phyloP scores from a whole-genome alignment of 805 yeast genomes.

The Sungouiozyma ichnusensis region DNA sequence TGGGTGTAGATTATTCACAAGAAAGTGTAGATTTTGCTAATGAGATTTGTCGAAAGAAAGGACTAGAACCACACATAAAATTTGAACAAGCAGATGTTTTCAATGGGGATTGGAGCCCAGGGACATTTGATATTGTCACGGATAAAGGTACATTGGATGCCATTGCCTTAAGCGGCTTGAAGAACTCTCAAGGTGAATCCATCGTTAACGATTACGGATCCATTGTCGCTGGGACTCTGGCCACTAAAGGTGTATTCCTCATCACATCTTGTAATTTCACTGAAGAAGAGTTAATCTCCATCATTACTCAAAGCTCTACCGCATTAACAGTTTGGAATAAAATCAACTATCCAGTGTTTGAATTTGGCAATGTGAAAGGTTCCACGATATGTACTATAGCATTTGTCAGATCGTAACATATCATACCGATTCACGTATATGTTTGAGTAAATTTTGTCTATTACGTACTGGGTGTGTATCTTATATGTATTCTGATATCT shows the following conservation, averaged over 20 bases:
- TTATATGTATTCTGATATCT: constrained; percentile 11
- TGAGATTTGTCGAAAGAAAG: constrained; percentile 39
- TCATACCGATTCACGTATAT: too few relatives aligned
- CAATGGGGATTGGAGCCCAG: constrained; percentile 29
- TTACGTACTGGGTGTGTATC: too few relatives aligned
- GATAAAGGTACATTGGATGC: constrained; percentile 98
- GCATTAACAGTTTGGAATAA: constrained; percentile 48
- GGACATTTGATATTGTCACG: constrained; percentile 58
- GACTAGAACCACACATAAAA: constrained; percentile 27
- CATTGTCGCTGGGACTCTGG: constrained; percentile 48
- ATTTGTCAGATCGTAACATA: constrained; percentile 36
- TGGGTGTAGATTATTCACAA: constrained; percentile 82
- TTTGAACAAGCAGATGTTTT: constrained; percentile 69
- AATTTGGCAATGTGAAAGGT: constrained; percentile 86
- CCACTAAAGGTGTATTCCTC: constrained; percentile 46
- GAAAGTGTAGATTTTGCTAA: constrained; percentile 70
- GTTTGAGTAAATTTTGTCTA: too few relatives aligned
- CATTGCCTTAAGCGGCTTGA: constrained; percentile 68
- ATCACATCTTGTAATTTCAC: constrained; percentile 95
- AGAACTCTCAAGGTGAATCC: constrained; percentile 36
- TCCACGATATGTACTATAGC: constrained; percentile 82
- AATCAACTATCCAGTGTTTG: constrained; percentile 68
- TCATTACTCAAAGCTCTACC: constrained; percentile 32
- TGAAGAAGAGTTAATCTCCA: constrained; percentile 53
- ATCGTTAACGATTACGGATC: constrained; percentile 52